Evolutionary conservation across 139 green algal genomes (phyloP).

Genomic region (Pycnococcus provasolii): DNA sequence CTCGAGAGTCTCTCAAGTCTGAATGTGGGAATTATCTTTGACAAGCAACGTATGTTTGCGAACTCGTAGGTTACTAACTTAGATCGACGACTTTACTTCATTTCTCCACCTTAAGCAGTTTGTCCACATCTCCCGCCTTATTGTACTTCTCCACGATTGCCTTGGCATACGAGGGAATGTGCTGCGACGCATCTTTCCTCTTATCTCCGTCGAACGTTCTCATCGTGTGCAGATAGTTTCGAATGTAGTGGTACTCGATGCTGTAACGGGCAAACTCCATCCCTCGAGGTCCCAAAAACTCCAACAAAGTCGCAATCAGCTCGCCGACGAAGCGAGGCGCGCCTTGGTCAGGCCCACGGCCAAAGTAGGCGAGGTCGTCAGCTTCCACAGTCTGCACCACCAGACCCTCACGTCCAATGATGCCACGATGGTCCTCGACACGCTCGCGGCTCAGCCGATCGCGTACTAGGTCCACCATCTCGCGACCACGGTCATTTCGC

Average conservation of each 20-base stretch:
- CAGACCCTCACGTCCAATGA: neutral
- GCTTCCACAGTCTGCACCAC: constrained; percentile 84
- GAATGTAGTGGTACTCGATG: constrained; percentile 93
- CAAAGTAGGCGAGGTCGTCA: constrained; percentile 86
- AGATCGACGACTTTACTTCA: too few relatives aligned
- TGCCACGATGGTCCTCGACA: constrained; percentile 1
- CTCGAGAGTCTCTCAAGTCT: too few relatives aligned
- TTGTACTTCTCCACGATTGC: constrained; percentile 67
- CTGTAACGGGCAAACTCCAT: constrained; percentile 91
- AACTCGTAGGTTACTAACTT: too few relatives aligned
- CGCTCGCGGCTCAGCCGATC: constrained; percentile 6
- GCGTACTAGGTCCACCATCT: constrained; percentile 66
- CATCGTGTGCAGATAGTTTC: constrained; percentile 80
- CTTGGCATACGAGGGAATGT: constrained; percentile 63
- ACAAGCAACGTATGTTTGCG: too few relatives aligned
- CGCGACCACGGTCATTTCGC: constrained; percentile 62
- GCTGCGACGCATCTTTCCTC: constrained; percentile 32
- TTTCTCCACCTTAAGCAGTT: too few relatives aligned
- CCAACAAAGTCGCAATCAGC: constrained; percentile 36
- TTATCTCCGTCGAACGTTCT: constrained; percentile 30
- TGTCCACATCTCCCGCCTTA: too few relatives aligned
- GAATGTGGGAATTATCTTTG: too few relatives aligned
- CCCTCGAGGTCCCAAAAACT: constrained; percentile 72
- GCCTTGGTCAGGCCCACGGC: constrained; percentile 52
- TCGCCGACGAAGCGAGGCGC: constrained; percentile 55